A percentile compares a stretch with the other conserved stretches of the same genome.
Evolutionary conservation across 257 asterid genomes (phyloP).

Genomic region (Solanum bulbocastanum): DNA sequence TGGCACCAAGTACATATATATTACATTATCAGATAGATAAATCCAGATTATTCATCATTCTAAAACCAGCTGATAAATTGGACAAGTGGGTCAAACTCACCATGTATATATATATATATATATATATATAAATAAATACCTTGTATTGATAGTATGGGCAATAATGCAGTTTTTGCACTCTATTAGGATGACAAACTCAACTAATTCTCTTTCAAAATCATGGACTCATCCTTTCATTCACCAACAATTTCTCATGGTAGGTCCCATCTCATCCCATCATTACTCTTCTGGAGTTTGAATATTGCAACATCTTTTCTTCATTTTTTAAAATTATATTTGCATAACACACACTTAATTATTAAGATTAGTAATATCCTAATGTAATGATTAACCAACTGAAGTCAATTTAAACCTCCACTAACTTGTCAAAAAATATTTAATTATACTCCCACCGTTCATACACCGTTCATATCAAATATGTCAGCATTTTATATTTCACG

Average conservation of each 20-base stretch:
- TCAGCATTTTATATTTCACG: neutral
- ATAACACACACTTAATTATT: neutral
- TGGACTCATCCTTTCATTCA: neutral
- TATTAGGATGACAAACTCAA: neutral
- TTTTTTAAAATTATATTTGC: neutral
- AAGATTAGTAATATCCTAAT: neutral
- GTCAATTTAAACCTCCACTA: neutral
- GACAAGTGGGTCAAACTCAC: neutral
- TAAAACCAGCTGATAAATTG: neutral
- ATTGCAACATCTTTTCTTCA: neutral
- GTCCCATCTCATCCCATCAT: slow-evolving; percentile 3
- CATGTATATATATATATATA: neutral
- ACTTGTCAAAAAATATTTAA: neutral
- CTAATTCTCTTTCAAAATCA: neutral
- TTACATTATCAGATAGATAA: neutral
- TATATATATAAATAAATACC: neutral
- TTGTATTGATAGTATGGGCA: neutral
- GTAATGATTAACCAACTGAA: neutral
- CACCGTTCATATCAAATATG: neutral
- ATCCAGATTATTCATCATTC: neutral
- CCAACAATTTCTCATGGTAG: slow-evolving; percentile 19
- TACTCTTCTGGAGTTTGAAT: neutral
- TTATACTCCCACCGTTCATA: neutral
- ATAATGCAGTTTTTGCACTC: neutral
- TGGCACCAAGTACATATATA: neutral